Percentiles rank a stretch among this genome's conserved stretches.
Evolutionary conservation across 192 early-diverging fungal genomes (phyloP).

Genomic region (Entrophospora sp.): DNA sequence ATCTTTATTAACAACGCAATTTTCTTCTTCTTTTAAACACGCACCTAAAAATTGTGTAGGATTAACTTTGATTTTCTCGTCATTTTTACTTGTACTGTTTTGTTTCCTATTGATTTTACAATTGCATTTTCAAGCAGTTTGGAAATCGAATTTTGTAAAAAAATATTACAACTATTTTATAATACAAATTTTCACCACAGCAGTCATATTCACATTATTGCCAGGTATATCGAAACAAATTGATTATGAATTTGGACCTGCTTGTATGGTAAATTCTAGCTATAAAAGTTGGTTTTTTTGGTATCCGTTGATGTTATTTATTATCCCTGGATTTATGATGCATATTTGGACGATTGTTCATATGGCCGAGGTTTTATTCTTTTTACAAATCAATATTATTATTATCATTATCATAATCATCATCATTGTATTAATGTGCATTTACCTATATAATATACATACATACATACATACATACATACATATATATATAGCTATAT

Average conservation of each 20-base stretch:
- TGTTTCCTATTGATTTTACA: slow-evolving; percentile 5
- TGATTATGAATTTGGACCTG: not conserved
- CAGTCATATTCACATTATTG: not conserved
- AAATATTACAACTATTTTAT: not conserved
- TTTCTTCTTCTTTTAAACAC: too few species aligned
- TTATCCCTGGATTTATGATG: not conserved
- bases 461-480: too few species aligned
- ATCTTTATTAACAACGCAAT: too few species aligned
- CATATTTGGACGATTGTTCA: not conserved
- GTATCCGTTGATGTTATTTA: not conserved
- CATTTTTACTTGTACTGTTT: not conserved
- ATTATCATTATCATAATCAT: too few species aligned
- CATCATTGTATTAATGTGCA: too few species aligned
- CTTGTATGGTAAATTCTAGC: not conserved
- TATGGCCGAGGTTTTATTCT: not conserved
- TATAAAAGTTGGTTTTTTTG: not conserved
- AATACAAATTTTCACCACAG: not conserved
- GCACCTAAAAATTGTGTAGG: too few species aligned
- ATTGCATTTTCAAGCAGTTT: slow-evolving; percentile 2
- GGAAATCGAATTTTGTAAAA: not conserved
- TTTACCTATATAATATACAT: too few species aligned
- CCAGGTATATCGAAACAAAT: not conserved
- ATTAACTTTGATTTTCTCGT: not conserved
- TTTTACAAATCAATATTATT: too few species aligned
- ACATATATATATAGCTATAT: too few species aligned